phyloP scores from a whole-genome alignment of 805 yeast species.

The Candida sanyiensis region DNA sequence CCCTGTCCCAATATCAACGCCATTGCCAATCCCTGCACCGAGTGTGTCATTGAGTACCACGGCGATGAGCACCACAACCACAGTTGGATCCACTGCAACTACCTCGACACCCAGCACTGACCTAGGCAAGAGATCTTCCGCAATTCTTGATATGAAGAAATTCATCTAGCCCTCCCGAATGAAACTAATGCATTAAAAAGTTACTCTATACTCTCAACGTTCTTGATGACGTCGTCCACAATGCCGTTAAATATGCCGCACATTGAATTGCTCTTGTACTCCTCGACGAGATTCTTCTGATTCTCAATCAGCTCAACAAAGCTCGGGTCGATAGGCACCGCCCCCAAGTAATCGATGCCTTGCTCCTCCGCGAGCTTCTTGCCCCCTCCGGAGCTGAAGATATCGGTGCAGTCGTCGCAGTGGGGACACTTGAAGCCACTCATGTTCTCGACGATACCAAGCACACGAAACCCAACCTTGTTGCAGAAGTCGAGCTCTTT shows the following conservation, averaged over 20 bases:
- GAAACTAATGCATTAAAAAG: conserved; percentile 14
- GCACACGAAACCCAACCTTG: conserved; percentile 70
- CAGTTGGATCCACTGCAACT: neutral
- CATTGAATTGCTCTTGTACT: conserved; percentile 31
- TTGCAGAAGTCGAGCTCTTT: conserved; percentile 90
- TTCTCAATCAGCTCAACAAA: conserved; percentile 86
- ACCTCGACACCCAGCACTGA: neutral
- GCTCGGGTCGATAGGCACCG: conserved; percentile 87
- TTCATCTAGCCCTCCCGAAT: neutral
- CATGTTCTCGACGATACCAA: conserved; percentile 95
- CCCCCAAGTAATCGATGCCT: conserved; percentile 68
- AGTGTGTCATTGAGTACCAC: conserved; percentile 2
- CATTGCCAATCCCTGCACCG: neutral
- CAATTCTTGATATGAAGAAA: conserved; percentile 1
- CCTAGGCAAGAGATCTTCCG: neutral
- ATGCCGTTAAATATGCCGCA: conserved; percentile 41
- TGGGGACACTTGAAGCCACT: conserved; percentile 93
- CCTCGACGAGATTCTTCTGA: conserved; percentile 32
- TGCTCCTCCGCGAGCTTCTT: conserved; percentile 55
- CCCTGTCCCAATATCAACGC: neutral
- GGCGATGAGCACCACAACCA: neutral
- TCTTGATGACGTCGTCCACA: conserved; percentile 29
- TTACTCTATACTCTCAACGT: conserved; percentile 25
- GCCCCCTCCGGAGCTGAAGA: conserved; percentile 95
- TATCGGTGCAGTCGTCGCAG: conserved; percentile 87